Percentiles rank a stretch among this genome's conserved stretches.
These are phyloP conservation scores for Aspergillus felis DNA, from an alignment of 2,329 filamentous ascomycete genomes.

Conservation along the genomic window DNA sequence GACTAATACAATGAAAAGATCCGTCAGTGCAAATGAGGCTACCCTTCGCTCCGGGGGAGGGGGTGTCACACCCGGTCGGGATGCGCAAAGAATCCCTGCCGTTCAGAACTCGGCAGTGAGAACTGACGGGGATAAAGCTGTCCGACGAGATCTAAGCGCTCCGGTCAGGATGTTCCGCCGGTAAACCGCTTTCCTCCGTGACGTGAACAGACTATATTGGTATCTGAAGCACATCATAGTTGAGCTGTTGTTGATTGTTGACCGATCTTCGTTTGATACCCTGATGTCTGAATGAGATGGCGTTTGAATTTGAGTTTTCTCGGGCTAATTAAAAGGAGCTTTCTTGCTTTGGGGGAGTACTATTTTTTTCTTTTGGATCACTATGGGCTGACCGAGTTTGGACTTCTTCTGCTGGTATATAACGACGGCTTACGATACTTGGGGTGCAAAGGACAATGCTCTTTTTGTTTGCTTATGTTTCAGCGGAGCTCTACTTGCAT, in stretches of 20 bases:
- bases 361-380: not conserved
- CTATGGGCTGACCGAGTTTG: not conserved
- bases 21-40: constrained; percentile 37
- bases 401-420: constrained; percentile 1
- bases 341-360: not conserved
- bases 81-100: constrained; percentile 31
- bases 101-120: constrained; percentile 27
- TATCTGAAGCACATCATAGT: constrained; percentile 8
- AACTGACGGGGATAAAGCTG: constrained; percentile 24
- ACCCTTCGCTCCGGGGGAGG: constrained; percentile 23
- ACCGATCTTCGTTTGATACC: constrained; percentile 23
- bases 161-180: constrained; percentile 32
- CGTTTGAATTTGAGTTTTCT: constrained; percentile 8
- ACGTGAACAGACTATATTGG: not conserved
- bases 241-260: constrained; percentile 7
- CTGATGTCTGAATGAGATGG: constrained; percentile 19
- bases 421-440: not conserved
- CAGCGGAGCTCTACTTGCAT: constrained; percentile 2
- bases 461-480: constrained; percentile 1
- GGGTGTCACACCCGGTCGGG: constrained; percentile 22
- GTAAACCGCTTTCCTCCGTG: constrained; percentile 5
- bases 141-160: constrained; percentile 37
- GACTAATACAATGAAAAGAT: constrained; percentile 41
- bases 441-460: not conserved
- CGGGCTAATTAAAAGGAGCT: not conserved